Base-by-base conservation (phyloP, 345 rosid genomes). In the Syzygium oleosum region DNA sequence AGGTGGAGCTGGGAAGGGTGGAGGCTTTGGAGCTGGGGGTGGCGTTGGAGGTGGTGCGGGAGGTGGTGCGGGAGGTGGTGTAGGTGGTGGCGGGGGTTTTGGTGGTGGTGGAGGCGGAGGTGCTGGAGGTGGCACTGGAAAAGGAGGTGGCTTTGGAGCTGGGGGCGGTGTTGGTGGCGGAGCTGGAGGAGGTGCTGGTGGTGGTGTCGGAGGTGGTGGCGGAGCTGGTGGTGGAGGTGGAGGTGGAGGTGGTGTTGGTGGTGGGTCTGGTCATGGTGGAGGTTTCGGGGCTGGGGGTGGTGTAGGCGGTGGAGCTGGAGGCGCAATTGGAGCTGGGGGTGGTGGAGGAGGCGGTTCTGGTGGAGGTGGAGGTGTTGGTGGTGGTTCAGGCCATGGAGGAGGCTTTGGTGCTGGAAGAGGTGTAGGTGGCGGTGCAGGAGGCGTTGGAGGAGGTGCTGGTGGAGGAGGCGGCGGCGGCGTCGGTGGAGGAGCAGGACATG, bases 301-400 rank as follows among this genome's bases (percentile, higher is more conserved):
- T 19, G 63, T 31, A 10, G 88, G 85, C 46, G 87, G 84, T 15
- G 88, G 91, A 10, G 95, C 90, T 12, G 92, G 91, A 2, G 92
- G 92, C 8, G 84, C 90, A 49, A 85, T 12, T 52, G 90, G 92
- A 54, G 87, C 89, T 85, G 85, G 94, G 31, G 55, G 93, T n/a
- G 88, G 93, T 73, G 91, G 92, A 15, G 94, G 94, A 3, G 92
- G 84, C 5, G 91, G 91, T 5, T 91, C 89, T 1, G 94, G 94
- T 5, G 95, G 94, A 29, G 95, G 93, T 0, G 89, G 91, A 6
- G 93, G 95, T 65, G 89, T 52, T 55, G 93, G 92, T 2, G 93
- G 93, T 6, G 95, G 94, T 7, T 92, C 89, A 3, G 95, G 94
- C 0, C 91, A 87, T 1, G 95, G 93, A 0, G 93, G 93, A 5